These are phyloP conservation scores for Naganishia onofrii DNA, from an alignment of 768 basidiomycete genomes.

Conservation along the genomic window DNA sequence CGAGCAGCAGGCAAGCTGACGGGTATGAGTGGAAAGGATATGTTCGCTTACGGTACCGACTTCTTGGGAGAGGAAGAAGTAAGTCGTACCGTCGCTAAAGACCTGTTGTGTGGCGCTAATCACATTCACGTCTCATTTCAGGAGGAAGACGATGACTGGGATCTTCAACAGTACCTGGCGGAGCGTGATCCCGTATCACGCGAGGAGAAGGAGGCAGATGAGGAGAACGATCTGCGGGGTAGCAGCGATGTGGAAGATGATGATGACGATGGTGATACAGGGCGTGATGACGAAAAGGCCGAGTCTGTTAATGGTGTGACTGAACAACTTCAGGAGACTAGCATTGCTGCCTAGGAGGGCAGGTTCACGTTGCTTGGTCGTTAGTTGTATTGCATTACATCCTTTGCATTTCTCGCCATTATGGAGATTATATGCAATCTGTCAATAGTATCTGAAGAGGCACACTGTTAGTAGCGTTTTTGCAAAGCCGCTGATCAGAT, in stretches of 20 bases:
- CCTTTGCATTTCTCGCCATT: background rate
- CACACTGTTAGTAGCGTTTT: background rate
- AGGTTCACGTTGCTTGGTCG: background rate
- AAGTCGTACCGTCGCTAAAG: background rate
- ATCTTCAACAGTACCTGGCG: slow-evolving; percentile 43
- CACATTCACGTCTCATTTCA: background rate
- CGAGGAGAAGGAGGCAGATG: slow-evolving; percentile 18
- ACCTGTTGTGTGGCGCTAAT: background rate
- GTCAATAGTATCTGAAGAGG: background rate
- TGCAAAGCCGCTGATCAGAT: background rate
- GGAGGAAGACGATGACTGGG: slow-evolving; percentile 51
- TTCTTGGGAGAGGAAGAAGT: slow-evolving; percentile 46
- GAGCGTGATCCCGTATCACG: slow-evolving; percentile 14
- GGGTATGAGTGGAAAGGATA: slow-evolving; percentile 93
- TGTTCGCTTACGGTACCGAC: slow-evolving; percentile 61
- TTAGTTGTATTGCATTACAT: slow-evolving; percentile 13
- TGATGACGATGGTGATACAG: slow-evolving; percentile 26
- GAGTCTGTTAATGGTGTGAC: slow-evolving; percentile 13
- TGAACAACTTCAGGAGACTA: slow-evolving; percentile 22
- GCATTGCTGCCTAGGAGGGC: slow-evolving; percentile 18
- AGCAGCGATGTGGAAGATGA: slow-evolving; percentile 18
- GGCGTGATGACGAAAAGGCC: slow-evolving; percentile 17
- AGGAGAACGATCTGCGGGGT: slow-evolving; percentile 22
- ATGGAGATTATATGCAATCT: background rate
- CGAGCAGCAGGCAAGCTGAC: slow-evolving; percentile 80